These are phyloP conservation scores for Incumbomyces lentus DNA, from an alignment of 2,329 filamentous ascomycete species.

Conservation along the genomic window DNA sequence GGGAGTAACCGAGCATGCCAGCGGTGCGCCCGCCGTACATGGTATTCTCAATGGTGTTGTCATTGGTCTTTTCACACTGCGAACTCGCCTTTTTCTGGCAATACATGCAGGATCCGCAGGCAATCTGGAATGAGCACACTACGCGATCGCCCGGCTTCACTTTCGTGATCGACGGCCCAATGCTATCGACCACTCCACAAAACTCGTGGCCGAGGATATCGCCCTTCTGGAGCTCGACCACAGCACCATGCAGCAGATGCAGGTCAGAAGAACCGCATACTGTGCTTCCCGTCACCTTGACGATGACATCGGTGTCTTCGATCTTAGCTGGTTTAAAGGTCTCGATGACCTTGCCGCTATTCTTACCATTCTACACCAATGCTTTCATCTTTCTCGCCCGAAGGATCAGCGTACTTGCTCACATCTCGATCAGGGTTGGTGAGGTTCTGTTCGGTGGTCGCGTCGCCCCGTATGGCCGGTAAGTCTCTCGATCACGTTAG, in stretches of 20 bases:
- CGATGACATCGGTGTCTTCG: conserved; percentile 65
- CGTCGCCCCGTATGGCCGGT: conserved; percentile 59
- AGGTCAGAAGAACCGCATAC: conserved; percentile 51
- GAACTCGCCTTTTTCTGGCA: conserved; percentile 64
- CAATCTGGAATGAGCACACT: conserved; percentile 80
- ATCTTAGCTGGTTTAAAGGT: conserved; percentile 61
- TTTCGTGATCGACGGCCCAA: conserved; percentile 46
- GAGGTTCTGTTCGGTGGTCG: conserved; percentile 58
- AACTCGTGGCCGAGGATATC: conserved; percentile 57
- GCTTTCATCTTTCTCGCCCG: conserved; percentile 64
- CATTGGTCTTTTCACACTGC: conserved; percentile 47
- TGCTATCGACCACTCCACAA: conserved; percentile 41
- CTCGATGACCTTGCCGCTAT: conserved; percentile 62
- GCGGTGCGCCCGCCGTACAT: conserved; percentile 73
- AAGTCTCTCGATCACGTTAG: conserved; percentile 54
- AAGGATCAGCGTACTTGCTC: conserved; percentile 40
- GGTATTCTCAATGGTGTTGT: conserved; percentile 57
- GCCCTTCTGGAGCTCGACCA: conserved; percentile 51
- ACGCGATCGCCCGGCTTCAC: conserved; percentile 56
- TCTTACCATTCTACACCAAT: conserved; percentile 72
- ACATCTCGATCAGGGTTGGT: conserved; percentile 51
- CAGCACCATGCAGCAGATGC: conserved; percentile 39
- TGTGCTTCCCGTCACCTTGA: conserved; percentile 61
- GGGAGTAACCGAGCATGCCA: conserved; percentile 63
- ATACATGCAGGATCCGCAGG: conserved; percentile 56